A percentile compares a stretch with the other conserved stretches of the same genome.
Conservation (phyloP, 2,329 filamentous ascomycete species). For the Fusarium oxysporum region DNA sequence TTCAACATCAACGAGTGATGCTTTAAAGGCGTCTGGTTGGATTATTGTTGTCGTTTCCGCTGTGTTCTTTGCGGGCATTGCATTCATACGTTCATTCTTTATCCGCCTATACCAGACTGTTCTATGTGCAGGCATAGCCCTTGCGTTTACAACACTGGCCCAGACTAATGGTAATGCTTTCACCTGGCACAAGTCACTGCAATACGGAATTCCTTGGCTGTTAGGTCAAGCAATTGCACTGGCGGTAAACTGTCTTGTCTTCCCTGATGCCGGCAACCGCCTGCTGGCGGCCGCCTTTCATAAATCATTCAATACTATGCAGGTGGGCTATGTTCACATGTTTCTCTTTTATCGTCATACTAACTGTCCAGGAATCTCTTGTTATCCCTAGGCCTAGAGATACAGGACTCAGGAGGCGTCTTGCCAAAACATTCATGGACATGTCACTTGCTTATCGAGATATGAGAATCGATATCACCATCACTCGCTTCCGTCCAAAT, state of each 20-base stretch:
- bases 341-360: neutral
- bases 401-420: conserved; percentile 53
- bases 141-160: conserved; percentile 65
- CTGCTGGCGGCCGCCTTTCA: conserved; percentile 62
- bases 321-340: conserved; percentile 47
- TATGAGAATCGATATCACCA: conserved; percentile 66
- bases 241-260: conserved; percentile 59
- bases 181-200: conserved; percentile 62
- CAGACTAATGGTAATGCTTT: conserved; percentile 58
- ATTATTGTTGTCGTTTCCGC: conserved; percentile 67
- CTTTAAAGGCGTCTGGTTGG: conserved; percentile 63
- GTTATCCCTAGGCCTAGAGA: conserved; percentile 47
- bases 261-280: conserved; percentile 67
- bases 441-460: conserved; percentile 68
- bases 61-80: conserved; percentile 63
- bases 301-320: conserved; percentile 60
- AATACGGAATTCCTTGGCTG: conserved; percentile 67
- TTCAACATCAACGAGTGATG: conserved; percentile 61
- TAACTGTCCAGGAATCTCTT: conserved; percentile 47
- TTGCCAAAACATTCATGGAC: conserved; percentile 65
- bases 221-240: conserved; percentile 66
- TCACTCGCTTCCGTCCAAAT: conserved; percentile 63
- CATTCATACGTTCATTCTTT: conserved; percentile 66
- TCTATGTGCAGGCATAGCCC: conserved; percentile 66
- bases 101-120: conserved; percentile 67